These are phyloP conservation scores for Pisolithus thermaeus DNA, from an alignment of 1,284 basidiomycete genomes.

Conservation along the genomic window DNA sequence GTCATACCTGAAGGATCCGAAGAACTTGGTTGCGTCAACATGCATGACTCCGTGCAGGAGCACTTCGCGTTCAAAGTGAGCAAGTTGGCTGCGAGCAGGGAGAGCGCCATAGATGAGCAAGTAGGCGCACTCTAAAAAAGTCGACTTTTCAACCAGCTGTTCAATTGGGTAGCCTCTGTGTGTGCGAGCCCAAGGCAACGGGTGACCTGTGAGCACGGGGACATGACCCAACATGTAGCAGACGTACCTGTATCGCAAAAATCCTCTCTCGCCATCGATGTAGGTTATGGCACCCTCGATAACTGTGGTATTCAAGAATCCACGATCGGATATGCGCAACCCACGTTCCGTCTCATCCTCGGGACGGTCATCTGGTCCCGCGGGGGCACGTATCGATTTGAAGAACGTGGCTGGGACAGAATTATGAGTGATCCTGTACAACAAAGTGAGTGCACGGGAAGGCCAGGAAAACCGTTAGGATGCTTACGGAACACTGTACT, in stretches of 20 bases:
- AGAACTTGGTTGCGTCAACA: constrained; percentile 75
- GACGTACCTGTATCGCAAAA: constrained; percentile 64
- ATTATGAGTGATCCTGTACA: constrained; percentile 67
- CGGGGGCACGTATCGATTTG: constrained; percentile 63
- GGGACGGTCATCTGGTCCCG: constrained; percentile 53
- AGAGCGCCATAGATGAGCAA: constrained; percentile 83
- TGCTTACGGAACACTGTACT: constrained; percentile 70
- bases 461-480: constrained; percentile 1
- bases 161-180: constrained; percentile 88
- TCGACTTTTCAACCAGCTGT: constrained; percentile 72
- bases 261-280: constrained; percentile 82
- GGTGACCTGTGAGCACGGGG: background rate
- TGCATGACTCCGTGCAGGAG: constrained; percentile 76
- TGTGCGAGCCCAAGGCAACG: background rate
- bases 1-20: constrained; percentile 80
- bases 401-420: constrained; percentile 75
- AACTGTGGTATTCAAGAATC: constrained; percentile 84
- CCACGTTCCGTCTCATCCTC: constrained; percentile 84
- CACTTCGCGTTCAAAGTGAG: constrained; percentile 66
- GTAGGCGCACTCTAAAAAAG: constrained; percentile 78
- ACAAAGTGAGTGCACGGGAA: background rate
- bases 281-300: constrained; percentile 78
- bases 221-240: background rate
- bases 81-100: constrained; percentile 60
- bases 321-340: constrained; percentile 71